Evolutionary conservation across 176 grass and related monocot genomes (phyloP), one percentile per base, ranked within the genome.

Genomic region (Juncus inflexus): DNA sequence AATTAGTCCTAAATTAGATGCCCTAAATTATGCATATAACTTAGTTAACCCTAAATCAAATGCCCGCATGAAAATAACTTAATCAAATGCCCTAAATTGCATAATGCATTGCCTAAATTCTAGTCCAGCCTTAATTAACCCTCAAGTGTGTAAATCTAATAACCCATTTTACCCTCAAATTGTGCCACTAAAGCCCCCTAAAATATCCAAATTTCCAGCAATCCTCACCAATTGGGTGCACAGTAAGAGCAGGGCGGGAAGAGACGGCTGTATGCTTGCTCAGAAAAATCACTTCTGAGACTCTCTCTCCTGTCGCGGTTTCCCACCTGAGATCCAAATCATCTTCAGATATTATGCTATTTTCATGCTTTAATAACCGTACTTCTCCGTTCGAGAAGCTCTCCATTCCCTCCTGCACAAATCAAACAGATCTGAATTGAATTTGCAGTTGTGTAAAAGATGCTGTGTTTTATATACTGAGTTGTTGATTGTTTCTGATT

Each of bases 161-260:
- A 63, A 15, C n/a, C 65, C 82, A 69, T 43, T 12, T 74, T 19
- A 60, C 11, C 38, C 10, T 9, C 9, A 61, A 38, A 61, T 45
- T 28, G 6, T 15, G 13, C 39, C 50, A 73, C 12, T 5, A 55
- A 71, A 28, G 12, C 12, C 37, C 50, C 40, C 63, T 42, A 55
- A 11, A 5, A 63, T 35, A 60, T 58, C 19, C 19, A 28, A 28
- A 28, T 28, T 28, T 28, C 0, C 19, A 28, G 1, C 19, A 28
- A 28, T 28, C 19, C 19, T 28, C 19, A 95, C 91, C 91, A 0
- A 96, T 96, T 15, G 92, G 92, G 69, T 96, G 92, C 37, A 96
- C 87, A 16, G 92, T 96, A 51, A 96, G 84, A 3, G 87, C 92
- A 59, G 83, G 83, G 15, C 83, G 83, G 62, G 50, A 57, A 52